Evolutionary conservation across 306 rosid genomes (phyloP).

Genomic region (Trifolium repens): DNA sequence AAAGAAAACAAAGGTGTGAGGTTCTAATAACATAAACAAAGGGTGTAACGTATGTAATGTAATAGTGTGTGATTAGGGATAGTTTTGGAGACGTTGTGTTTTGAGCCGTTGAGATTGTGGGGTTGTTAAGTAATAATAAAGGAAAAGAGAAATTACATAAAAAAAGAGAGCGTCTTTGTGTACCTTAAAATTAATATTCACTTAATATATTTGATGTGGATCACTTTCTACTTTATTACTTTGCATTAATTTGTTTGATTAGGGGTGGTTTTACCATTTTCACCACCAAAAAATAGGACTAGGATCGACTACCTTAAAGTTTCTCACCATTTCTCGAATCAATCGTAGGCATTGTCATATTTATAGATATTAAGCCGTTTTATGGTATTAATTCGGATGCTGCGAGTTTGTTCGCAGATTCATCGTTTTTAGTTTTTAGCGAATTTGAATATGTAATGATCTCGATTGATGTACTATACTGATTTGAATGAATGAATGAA

Average conservation of each 20-base stretch:
- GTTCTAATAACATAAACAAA: neutral
- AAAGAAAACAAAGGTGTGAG: constrained; percentile 34
- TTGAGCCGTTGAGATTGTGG: constrained; percentile 51
- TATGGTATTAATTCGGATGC: too few relatives aligned
- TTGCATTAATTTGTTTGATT: neutral
- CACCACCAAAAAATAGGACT: too few relatives aligned
- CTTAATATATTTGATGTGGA: neutral
- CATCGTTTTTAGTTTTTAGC: too few relatives aligned
- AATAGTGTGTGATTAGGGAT: neutral
- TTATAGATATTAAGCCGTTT: too few relatives aligned
- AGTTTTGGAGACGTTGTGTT: constrained; percentile 42
- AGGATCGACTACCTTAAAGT: too few relatives aligned
- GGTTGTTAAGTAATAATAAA: constrained; percentile 11
- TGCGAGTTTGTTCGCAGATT: too few relatives aligned
- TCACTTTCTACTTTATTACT: neutral
- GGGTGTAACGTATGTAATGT: neutral
- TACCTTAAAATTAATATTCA: neutral
- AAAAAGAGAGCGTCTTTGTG: constrained; percentile 41
- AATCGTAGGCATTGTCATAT: too few relatives aligned
- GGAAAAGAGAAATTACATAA: constrained; percentile 7
- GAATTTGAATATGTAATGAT: too few relatives aligned
- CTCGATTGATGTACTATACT: too few relatives aligned
- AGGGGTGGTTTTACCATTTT: too few relatives aligned
- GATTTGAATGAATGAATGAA: too few relatives aligned
- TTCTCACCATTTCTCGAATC: too few relatives aligned